Base-by-base conservation (phyloP, 495 filamentous ascomycete species). In the Corynascus novoguineensis region DNA sequence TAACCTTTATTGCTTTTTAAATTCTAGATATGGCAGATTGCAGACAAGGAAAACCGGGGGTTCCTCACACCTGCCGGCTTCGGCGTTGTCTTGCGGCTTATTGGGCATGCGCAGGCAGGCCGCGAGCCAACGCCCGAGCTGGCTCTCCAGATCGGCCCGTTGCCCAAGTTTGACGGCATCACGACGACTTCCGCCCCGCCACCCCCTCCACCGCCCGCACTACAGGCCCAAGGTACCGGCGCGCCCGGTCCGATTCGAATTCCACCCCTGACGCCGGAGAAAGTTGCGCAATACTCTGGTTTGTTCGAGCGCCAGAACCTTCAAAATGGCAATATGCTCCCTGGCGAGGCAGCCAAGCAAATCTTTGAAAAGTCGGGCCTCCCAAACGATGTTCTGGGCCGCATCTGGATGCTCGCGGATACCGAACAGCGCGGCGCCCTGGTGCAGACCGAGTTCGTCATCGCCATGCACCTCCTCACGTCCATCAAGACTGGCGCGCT, bases 11-110 rank as follows among this genome's bases (percentile, higher is more conserved):
- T 37, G 28, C n/a, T n/a, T n/a, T n/a, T n/a, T 12, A 47, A 19
- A 61, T 65, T 50, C 73, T n/a, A 95, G 89, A 97, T 97, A 81
- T 98, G 93, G 93, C 91, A 96, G 73, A 92, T 98, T 67, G 95
- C 93, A 53, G 93, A 98, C 73, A 90, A 82, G 61, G 92, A 97
- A 73, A 98, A 97, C 73, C 83, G 91, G 58, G 93, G 95, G 57
- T 84, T 97, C 50, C 79, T 98, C 66, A 96, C 90, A 37, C 90
- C 88, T 4, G 79, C 89, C 45, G 95, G 92, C 63, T 98, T 98
- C 71, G 87, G 89, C 28, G 78, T 96, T 65, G 93, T 92, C 21
- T 73, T 98, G 66, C 81, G 93, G 61, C 83, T 98, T 73, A 97
- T 98, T 67, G 93, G 90, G 56, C 92, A 96, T 73, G 92, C 90